These are phyloP conservation scores for Cornus florida DNA, from an alignment of 148 eudicot genomes.

Conservation along the genomic window DNA sequence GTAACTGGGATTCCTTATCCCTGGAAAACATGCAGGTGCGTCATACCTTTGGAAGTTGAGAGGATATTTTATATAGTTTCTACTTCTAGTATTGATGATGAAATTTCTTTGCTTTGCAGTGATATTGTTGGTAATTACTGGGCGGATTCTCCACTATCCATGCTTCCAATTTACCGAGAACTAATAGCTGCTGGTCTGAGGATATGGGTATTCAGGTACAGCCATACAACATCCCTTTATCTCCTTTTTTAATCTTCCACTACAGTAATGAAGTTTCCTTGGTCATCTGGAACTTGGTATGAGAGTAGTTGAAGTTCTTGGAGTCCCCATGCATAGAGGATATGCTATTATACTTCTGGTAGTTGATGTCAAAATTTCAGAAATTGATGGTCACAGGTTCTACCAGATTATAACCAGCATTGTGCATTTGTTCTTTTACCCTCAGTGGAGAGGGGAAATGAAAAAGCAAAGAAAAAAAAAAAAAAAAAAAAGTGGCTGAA, in stretches of 20 bases:
- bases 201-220: conserved; percentile 92
- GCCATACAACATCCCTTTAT: too few relatives aligned
- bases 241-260: background rate
- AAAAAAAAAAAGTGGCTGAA: too few relatives aligned
- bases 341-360: too few relatives aligned
- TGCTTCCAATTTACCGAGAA: conserved; percentile 92
- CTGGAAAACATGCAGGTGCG: conserved; percentile 90
- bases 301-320: background rate
- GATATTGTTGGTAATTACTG: conserved; percentile 76
- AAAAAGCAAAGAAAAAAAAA: too few relatives aligned
- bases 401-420: background rate
- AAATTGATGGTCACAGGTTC: conserved; percentile 2
- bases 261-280: background rate
- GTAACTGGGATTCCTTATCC: conserved; percentile 56
- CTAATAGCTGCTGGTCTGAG: conserved; percentile 76
- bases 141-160: conserved; percentile 84
- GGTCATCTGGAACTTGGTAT: background rate
- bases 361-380: background rate
- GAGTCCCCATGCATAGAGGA: background rate
- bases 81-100: background rate
- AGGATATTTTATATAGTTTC: background rate
- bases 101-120: conserved; percentile 37
- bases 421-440: background rate
- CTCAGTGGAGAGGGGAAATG: too few relatives aligned
- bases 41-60: background rate